Conservation (phyloP, 352 stramenopile genomes). For the Globisporangium abappressorium region DNA sequence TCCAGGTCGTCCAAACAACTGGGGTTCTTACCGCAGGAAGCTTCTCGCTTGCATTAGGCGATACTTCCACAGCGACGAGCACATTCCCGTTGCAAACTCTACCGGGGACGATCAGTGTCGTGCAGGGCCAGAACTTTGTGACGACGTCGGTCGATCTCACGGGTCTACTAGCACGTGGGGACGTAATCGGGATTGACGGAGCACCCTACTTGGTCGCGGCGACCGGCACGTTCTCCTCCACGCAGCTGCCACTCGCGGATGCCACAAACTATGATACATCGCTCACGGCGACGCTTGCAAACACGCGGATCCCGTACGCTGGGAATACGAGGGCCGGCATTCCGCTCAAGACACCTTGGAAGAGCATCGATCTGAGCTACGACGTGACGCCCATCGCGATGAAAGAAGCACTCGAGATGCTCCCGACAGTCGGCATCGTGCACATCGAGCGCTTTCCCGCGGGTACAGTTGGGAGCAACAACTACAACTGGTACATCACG, state of each 20-base stretch:
- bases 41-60: slow-evolving; percentile 68
- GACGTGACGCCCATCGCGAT: slow-evolving; percentile 57
- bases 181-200: slow-evolving; percentile 77
- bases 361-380: slow-evolving; percentile 50
- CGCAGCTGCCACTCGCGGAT: slow-evolving; percentile 53
- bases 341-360: slow-evolving; percentile 50
- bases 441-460: slow-evolving; percentile 83
- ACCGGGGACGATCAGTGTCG: slow-evolving; percentile 51
- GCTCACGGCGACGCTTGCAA: slow-evolving; percentile 27
- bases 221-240: slow-evolving; percentile 68
- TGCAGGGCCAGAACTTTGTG: slow-evolving; percentile 54
- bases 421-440: slow-evolving; percentile 88
- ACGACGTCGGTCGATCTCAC: slow-evolving; percentile 89
- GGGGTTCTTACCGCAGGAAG: slow-evolving; percentile 44
- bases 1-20: slow-evolving; percentile 56
- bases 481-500: slow-evolving; percentile 89
- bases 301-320: slow-evolving; percentile 30
- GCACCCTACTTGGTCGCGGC: slow-evolving; percentile 74
- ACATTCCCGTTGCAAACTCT: slow-evolving; percentile 30
- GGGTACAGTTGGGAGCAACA: slow-evolving; percentile 42
- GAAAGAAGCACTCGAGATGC: slow-evolving; percentile 80
- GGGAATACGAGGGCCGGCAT: slow-evolving; percentile 41
- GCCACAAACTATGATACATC: slow-evolving; percentile 24
- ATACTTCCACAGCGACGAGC: slow-evolving; percentile 11
- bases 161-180: slow-evolving; percentile 73